phyloP scores from a whole-genome alignment of 148 eudicot species.

The Rhododendron simsii region DNA sequence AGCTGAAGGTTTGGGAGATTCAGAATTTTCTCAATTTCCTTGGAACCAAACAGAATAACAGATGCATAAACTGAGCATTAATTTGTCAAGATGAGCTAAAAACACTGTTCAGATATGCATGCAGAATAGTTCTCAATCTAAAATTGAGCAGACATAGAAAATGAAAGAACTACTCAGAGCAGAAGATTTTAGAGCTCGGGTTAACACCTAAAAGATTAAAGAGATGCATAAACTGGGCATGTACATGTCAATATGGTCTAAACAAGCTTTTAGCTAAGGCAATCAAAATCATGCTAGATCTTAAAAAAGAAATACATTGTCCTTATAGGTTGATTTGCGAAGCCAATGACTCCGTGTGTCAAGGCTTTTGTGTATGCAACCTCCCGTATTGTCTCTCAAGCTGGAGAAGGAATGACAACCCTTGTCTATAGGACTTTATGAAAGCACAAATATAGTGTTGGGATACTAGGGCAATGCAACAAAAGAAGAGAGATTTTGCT shows the following conservation, averaged over 20 bases:
- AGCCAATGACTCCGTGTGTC: neutral
- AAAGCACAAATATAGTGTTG: neutral
- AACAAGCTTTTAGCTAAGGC: neutral
- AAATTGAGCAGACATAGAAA: neutral
- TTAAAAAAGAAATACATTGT: neutral
- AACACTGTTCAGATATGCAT: neutral
- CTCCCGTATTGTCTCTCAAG: neutral
- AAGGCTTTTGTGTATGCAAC: neutral
- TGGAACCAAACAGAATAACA: conserved; percentile 1
- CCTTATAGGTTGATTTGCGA: neutral
- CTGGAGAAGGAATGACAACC: neutral
- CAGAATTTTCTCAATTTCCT: neutral
- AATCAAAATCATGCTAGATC: neutral
- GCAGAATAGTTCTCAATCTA: neutral
- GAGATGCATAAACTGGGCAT: neutral
- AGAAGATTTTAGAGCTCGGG: neutral
- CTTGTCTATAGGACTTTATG: neutral
- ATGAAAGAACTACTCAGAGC: neutral
- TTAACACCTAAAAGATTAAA: neutral
- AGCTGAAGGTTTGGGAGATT: neutral
- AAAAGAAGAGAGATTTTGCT: neutral
- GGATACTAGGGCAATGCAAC: neutral
- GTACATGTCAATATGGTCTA: neutral
- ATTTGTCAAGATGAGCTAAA: neutral
- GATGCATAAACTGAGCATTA: neutral